Conservation (phyloP, 2,329 filamentous ascomycete species). For the Penicillium brevicompactum region DNA sequence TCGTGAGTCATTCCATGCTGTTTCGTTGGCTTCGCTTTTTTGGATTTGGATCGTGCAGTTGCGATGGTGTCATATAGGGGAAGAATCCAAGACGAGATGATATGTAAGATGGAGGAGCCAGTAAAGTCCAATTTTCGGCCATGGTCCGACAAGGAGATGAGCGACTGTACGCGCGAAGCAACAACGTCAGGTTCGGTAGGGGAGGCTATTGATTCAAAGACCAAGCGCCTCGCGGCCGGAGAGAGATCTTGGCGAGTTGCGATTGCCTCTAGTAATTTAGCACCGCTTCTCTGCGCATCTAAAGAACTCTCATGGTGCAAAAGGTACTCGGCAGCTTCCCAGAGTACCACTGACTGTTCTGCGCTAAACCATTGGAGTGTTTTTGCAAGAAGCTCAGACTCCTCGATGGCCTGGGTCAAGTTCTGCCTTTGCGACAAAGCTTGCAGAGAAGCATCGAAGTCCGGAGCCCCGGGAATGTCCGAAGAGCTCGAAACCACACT, state of each 20-base stretch:
- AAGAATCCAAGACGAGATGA: constrained; percentile 43
- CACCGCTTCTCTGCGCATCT: constrained; percentile 40
- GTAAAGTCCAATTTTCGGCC: constrained; percentile 46
- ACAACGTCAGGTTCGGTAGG: constrained; percentile 40
- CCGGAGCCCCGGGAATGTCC: constrained; percentile 40
- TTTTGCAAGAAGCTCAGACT: constrained; percentile 39
- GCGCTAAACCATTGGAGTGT: constrained; percentile 38
- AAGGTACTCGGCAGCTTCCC: constrained; percentile 43
- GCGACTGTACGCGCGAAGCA: constrained; percentile 40
- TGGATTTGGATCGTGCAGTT: constrained; percentile 38
- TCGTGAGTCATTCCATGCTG: constrained; percentile 35
- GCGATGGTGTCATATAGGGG: constrained; percentile 43
- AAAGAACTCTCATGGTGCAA: constrained; percentile 37
- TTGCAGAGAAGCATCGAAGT: constrained; percentile 41
- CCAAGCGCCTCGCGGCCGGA: constrained; percentile 32
- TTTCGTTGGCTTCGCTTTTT: constrained; percentile 38
- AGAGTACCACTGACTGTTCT: constrained; percentile 43
- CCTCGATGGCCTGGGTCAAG: constrained; percentile 39
- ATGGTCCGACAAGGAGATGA: constrained; percentile 46
- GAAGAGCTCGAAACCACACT: constrained; percentile 42
- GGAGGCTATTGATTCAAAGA: constrained; percentile 41
- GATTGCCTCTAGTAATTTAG: constrained; percentile 39
- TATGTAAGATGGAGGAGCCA: constrained; percentile 39
- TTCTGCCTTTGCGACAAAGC: constrained; percentile 38
- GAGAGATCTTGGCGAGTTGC: constrained; percentile 43